A percentile compares a stretch with the other conserved stretches of the same genome.
phyloP scores from a whole-genome alignment of 805 yeast genomes.

The Candida fluviatilis region DNA sequence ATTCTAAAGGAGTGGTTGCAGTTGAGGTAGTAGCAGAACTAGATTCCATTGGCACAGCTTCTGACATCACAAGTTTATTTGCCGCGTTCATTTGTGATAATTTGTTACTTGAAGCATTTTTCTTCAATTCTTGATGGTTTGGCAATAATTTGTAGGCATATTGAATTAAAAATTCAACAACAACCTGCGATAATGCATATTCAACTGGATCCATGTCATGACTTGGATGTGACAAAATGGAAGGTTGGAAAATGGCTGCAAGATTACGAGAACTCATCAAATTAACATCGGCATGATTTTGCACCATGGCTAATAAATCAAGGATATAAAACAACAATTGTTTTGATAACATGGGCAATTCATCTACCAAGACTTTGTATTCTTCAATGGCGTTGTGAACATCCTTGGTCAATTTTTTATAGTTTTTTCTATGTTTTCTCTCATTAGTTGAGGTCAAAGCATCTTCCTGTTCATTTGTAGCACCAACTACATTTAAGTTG shows the following conservation, averaged over 20 bases:
- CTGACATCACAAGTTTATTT: not conserved
- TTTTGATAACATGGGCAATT: conserved; percentile 71
- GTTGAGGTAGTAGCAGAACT: not conserved
- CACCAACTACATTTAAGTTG: not conserved
- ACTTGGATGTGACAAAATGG: conserved; percentile 86
- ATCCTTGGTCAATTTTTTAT: conserved; percentile 58
- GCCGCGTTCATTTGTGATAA: conserved; percentile 3
- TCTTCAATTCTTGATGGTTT: conserved; percentile 16
- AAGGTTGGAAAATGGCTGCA: conserved; percentile 96
- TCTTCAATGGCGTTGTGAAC: conserved; percentile 65
- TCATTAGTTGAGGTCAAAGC: conserved; percentile 3
- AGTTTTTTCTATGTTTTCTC: conserved; percentile 42
- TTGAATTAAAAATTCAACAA: conserved; percentile 83
- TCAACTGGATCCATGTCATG: conserved; percentile 93
- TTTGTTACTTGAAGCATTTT: conserved; percentile 3
- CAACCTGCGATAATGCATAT: conserved; percentile 80
- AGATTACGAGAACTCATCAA: conserved; percentile 90
- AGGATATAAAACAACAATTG: conserved; percentile 82
- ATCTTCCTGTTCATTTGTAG: conserved; percentile 1
- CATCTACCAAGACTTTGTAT: conserved; percentile 64
- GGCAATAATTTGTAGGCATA: conserved; percentile 79
- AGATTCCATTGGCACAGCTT: not conserved
- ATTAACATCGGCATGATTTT: conserved; percentile 70
- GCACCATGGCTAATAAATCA: conserved; percentile 82
- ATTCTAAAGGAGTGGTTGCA: not conserved